Base-by-base conservation (phyloP, 2,329 filamentous ascomycete genomes). In the Fusarium cicatricum region DNA sequence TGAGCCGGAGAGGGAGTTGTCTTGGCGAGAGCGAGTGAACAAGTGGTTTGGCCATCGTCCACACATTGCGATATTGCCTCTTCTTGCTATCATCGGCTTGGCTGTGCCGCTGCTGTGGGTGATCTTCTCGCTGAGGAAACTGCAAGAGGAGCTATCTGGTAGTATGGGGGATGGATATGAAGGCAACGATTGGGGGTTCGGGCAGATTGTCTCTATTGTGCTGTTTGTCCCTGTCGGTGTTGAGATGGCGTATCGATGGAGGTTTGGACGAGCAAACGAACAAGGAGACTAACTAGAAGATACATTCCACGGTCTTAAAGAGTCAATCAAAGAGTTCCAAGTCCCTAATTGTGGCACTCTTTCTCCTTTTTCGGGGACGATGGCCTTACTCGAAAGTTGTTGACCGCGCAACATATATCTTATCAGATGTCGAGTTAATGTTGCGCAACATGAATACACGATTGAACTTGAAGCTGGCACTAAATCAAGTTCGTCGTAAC, bases 151-250 rank as follows among this genome's bases (percentile, higher is more conserved):
- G 11, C 47, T 58, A 1, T 28, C 48, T 4, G 7, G 43, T 15
- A 34, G 28, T 0, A 44, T 48, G 38, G 51, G 26, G 6, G 29
- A 54, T 2, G 14, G 16, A 0, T 58, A 58, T 29, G 31, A n/a
- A 12, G 63, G 58, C 1, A 40, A 52, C 1, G 17, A 28, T 3
- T 69, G 62, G 63, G 66, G 53, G 1, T 67, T 66, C 33, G 66
- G 65, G 0, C 64, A 68, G 12, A 58, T 71, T 12, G 51, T 71
- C 10, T 68, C 58, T 11, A 47, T 70, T 12, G 36, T 68, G 19
- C 32, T 66, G 11, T 68, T 71, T 56, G 37, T 47, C 1, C 65
- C 62, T 4, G 57, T 70, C 10, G 51, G 21, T 5, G 55, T 67
- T n/a, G 48, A 55, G 11, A 64, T 66, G 58, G 32, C 11, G 5